A percentile compares a stretch with the other conserved stretches of the same genome.
Conservation (phyloP, 2,329 filamentous ascomycete genomes). For the Ceratocystis diversiconidia region DNA sequence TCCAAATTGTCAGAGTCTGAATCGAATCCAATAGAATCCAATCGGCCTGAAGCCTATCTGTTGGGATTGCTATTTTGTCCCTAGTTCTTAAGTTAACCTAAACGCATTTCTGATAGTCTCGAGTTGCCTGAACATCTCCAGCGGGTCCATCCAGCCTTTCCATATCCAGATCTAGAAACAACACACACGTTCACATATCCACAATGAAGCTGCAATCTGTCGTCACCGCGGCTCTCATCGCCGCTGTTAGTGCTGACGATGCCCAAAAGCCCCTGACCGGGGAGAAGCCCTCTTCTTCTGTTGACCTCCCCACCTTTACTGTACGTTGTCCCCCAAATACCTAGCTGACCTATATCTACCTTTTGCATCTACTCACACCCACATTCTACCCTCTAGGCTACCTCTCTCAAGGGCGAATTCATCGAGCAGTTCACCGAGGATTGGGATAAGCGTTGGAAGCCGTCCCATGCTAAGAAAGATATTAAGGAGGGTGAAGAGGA, state of each 20-base stretch:
- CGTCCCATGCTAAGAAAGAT: slow-evolving; percentile 93
- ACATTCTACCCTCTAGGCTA: slow-evolving; percentile 45
- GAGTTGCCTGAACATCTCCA: neutral
- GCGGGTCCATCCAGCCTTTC: neutral
- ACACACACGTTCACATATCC: slow-evolving; percentile 21
- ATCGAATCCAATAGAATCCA: neutral
- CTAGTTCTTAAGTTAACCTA: neutral
- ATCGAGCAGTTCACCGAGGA: slow-evolving; percentile 96
- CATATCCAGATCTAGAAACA: neutral
- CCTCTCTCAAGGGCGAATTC: slow-evolving; percentile 80
- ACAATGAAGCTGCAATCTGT: slow-evolving; percentile 76
- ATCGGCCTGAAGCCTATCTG: neutral
- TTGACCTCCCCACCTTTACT: slow-evolving; percentile 70
- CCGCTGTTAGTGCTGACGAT: slow-evolving; percentile 28
- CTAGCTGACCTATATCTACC: neutral
- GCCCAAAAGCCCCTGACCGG: slow-evolving; percentile 37
- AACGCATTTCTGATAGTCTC: neutral
- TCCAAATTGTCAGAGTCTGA: neutral
- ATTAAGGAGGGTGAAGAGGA: slow-evolving; percentile 59
- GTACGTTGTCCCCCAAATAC: slow-evolving; percentile 40
- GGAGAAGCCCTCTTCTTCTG: slow-evolving; percentile 44
- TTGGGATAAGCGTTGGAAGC: slow-evolving; percentile 88
- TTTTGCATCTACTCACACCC: neutral
- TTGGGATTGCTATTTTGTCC: no score
- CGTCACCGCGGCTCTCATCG: slow-evolving; percentile 57